Base-by-base conservation (phyloP, 2,329 filamentous ascomycete genomes). In the Monosporascus sp. region DNA sequence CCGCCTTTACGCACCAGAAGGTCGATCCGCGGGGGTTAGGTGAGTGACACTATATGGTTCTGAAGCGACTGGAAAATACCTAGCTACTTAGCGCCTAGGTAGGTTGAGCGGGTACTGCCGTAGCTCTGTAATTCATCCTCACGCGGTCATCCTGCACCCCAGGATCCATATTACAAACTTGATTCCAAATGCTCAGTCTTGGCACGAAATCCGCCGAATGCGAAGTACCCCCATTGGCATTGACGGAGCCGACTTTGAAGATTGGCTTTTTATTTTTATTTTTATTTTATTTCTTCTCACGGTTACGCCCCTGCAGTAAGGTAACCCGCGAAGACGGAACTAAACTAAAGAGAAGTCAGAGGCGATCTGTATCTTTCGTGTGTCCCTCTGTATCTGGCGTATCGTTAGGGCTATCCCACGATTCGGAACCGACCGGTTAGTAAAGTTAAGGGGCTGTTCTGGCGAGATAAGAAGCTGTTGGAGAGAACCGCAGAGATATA, bases 401-500 rank as follows among this genome's bases (percentile, higher is more conserved):
- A 40, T n/a, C 7, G 19, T 19, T 41, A 41, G 19, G 38, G 38
- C 17, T n/a, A 41, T n/a, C 38, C 38, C 11, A 41, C 17, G 19
- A 41, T 35, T 35, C 31, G 9, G 31, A 35, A 35, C 31, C 4
- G 5, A 14, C 31, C 14, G 31, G 9, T 35, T 14, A 35, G 9
- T 31, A 31, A 31, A 31, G 27, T 14, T 45, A 16, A 20, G 43
- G 11, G 26, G 20, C 20, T 14, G 3, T 45, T 24, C 43, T 14
- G 20, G 17, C 20, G 8, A 24, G 26, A 17, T 20, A 19, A 37
- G 19, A 17, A 2, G 46, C 7, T 37, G 9, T 20, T 20, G 40
- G 40, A 2, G 35, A 40, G 27, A n/a, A 11, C 22, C 26, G 19
- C 40, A 57, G 55, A 56, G 46, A 57, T 14, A 31, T 31, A 48